phyloP scores from a whole-genome alignment of 495 filamentous ascomycete genomes.

The Stereocaulon alpinum region DNA sequence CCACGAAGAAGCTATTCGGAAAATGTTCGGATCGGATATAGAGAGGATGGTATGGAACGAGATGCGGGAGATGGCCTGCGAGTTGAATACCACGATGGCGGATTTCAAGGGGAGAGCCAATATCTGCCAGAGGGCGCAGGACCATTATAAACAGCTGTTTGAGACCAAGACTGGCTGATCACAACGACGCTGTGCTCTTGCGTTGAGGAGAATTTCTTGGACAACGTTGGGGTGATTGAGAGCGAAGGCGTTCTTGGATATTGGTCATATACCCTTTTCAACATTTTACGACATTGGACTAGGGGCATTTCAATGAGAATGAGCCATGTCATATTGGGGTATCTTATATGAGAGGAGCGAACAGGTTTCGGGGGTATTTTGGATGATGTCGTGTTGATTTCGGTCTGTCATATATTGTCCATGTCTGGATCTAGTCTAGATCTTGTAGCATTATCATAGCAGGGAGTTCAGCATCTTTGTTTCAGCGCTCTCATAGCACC shows the following conservation, averaged over 20 bases:
- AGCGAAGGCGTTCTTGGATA: neutral
- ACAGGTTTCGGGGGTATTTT: too few species aligned
- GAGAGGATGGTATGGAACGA: constrained; percentile 31
- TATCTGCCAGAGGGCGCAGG: constrained; percentile 14
- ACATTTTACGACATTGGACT: neutral
- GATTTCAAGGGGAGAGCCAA: constrained; percentile 13
- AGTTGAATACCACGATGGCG: constrained; percentile 4
- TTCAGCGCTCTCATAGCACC: too few species aligned
- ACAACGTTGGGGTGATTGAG: neutral
- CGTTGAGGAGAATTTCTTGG: too few species aligned
- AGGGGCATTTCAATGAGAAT: neutral
- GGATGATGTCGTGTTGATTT: too few species aligned
- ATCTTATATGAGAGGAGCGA: neutral
- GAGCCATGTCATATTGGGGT: neutral
- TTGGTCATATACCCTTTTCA: neutral
- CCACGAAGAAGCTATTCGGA: constrained; percentile 32
- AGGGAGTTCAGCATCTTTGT: neutral
- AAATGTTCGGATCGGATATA: constrained; percentile 23
- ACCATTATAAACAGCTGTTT: constrained; percentile 5
- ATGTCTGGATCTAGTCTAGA: too few species aligned
- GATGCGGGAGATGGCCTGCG: constrained; percentile 24
- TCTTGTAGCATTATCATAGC: too few species aligned
- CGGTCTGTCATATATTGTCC: too few species aligned
- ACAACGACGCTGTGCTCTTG: too few species aligned
- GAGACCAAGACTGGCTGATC: neutral